Base-by-base conservation (phyloP, 495 filamentous ascomycete genomes). In the Tuber melanosporum region DNA sequence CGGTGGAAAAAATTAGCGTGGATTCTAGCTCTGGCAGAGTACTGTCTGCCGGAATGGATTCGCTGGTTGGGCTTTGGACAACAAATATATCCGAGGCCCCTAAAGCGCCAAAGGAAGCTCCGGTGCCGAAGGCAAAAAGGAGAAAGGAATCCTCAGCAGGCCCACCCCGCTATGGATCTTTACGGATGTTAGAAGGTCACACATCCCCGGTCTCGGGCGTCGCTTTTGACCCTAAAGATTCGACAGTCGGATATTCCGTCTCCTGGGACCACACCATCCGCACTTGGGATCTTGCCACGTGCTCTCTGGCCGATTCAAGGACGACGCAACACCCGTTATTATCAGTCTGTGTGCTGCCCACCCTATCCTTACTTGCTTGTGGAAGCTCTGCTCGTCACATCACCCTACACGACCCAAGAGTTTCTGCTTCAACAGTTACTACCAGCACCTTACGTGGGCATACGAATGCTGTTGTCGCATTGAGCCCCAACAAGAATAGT, bases 371-470 rank as follows among this genome's bases (percentile, higher is more conserved):
- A 0, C 87, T 99, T 32, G 95, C 94, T 20, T 91, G 92, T 12
- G 95, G 95, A 72, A 94, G 92, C 0, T 89, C 91, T 14, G 93
- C 92, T n/a, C 89, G 94, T 20, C 91, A 94, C 85, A 92, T 98
- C 83, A 94, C 92, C 0, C 88, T 98, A 20, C 90, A 97, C 75
- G 95, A 99, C 84, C 95, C 95, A 5, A 90, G 95, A 72, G 90
- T 88, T 8, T 90, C 89, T 26, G 91, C 93, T 8, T 88, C 90
- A 2, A 88, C 89, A 3, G 90, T 95, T 26, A 88, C 91, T 15
- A 92, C 93, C 32, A 92, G 97, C 89, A 97, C 94, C 20, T 89
- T 99, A 42, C 88, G 93, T 42, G 95, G 95, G 0, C 95, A 99
- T 85, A 89, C 89, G 57, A 97, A 97, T 85, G 91, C 91, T 73